phyloP scores from a whole-genome alignment of 495 filamentous ascomycete species.

The Penicillium longicatenatum region DNA sequence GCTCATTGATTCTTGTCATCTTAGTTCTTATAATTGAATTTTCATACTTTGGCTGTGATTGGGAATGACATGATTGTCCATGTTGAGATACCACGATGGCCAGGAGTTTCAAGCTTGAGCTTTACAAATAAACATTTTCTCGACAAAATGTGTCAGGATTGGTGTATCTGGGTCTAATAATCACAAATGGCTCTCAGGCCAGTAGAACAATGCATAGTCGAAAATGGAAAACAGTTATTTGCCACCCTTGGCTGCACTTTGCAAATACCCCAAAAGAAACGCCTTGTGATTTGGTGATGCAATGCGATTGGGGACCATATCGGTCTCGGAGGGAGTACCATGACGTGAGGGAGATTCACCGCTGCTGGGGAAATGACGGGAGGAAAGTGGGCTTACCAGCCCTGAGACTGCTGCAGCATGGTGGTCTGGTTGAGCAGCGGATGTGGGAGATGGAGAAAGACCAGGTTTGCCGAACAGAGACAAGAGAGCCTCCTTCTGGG shows the following conservation, averaged over 20 bases:
- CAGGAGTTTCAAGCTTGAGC: background rate
- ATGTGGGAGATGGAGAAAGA: slow-evolving; percentile 26
- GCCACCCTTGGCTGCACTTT: slow-evolving; percentile 55
- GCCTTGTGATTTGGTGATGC: slow-evolving; percentile 71
- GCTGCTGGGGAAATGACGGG: slow-evolving; percentile 34
- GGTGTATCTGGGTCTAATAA: background rate
- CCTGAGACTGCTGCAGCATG: slow-evolving; percentile 31
- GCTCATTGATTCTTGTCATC: background rate
- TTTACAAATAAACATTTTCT: background rate
- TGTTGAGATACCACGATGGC: background rate
- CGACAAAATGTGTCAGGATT: background rate
- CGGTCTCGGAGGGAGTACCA: slow-evolving; percentile 42
- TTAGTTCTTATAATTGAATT: no score
- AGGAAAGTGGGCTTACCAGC: slow-evolving; percentile 51
- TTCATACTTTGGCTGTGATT: no score
- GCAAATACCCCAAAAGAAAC: slow-evolving; percentile 79
- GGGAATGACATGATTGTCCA: no score
- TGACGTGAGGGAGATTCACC: slow-evolving; percentile 45
- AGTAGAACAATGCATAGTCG: background rate
- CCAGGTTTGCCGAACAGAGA: slow-evolving; percentile 69
- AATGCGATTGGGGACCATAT: slow-evolving; percentile 45
- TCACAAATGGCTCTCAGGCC: background rate
- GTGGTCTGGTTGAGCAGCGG: slow-evolving; percentile 27
- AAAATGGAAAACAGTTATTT: slow-evolving; percentile 22
- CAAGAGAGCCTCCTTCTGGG: slow-evolving; percentile 69